phyloP scores from a whole-genome alignment of 441 rosid genomes.

The Brassica balearica region DNA sequence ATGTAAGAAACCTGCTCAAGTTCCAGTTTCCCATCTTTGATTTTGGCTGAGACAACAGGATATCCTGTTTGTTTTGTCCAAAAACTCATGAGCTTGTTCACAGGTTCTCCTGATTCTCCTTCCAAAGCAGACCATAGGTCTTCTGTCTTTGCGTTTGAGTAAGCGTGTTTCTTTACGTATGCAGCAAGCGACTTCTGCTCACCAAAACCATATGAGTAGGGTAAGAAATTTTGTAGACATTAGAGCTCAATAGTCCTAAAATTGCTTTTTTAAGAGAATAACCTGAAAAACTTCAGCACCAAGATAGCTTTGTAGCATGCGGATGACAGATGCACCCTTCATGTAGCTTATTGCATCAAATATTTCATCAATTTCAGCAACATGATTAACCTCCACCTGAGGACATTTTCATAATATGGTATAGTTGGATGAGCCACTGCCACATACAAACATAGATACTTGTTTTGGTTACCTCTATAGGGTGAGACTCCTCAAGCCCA shows the following conservation, averaged over 20 bases:
- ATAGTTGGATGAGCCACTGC: background rate
- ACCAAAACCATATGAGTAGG: conserved; percentile 23
- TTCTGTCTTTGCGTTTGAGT: conserved; percentile 91
- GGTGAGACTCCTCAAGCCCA: conserved; percentile 96
- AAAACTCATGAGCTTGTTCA: conserved; percentile 86
- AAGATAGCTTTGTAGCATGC: conserved; percentile 94
- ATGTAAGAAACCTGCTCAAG: conserved; percentile 75
- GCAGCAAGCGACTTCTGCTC: conserved; percentile 89
- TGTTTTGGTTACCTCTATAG: conserved; percentile 76
- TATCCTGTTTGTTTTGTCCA: conserved; percentile 96
- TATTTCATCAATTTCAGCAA: conserved; percentile 86
- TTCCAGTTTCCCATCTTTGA: conserved; percentile 76
- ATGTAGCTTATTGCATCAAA: conserved; percentile 93
- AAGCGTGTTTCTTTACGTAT: conserved; percentile 78
- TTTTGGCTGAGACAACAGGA: conserved; percentile 82
- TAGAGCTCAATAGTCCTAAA: background rate
- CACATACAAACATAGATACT: background rate
- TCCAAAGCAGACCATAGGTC: conserved; percentile 94
- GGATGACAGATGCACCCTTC: conserved; percentile 95
- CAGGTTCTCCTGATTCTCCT: conserved; percentile 88
- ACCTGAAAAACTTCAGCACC: conserved; percentile 97
- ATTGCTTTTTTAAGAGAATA: background rate
- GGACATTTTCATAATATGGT: background rate
- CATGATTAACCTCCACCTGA: conserved; percentile 93
- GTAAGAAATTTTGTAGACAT: conserved; percentile 14